These are phyloP conservation scores for Pseudonitzschia multiseries DNA, from an alignment of 108 stramenopile species.

Conservation along the genomic window DNA sequence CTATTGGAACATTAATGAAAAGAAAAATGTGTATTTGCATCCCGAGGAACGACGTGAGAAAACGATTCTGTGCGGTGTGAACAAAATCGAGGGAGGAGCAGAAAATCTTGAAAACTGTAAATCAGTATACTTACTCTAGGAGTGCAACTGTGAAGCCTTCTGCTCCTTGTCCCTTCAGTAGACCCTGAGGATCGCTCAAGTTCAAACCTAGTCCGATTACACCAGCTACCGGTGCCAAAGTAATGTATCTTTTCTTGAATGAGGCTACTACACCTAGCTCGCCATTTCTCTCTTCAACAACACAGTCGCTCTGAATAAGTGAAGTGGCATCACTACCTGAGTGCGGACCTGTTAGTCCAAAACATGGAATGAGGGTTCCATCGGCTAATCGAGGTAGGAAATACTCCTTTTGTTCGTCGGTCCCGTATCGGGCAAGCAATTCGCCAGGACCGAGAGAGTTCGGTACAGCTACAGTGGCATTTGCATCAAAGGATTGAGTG, in stretches of 20 bases:
- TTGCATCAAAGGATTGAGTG: slow-evolving; percentile 88
- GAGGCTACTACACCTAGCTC: slow-evolving; percentile 91
- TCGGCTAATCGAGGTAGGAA: slow-evolving; percentile 92
- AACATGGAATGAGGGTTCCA: slow-evolving; percentile 97
- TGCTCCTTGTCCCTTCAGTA: slow-evolving; percentile 87
- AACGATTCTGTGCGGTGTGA: background rate
- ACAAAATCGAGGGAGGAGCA: background rate
- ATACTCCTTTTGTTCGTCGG: slow-evolving; percentile 92
- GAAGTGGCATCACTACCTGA: slow-evolving; percentile 96
- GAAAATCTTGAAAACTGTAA: background rate
- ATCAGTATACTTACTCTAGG: slow-evolving; percentile 71
- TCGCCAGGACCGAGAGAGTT: slow-evolving; percentile 98
- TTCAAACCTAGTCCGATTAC: slow-evolving; percentile 95
- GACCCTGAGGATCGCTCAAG: slow-evolving; percentile 88
- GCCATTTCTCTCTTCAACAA: slow-evolving; percentile 86
- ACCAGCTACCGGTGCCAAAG: slow-evolving; percentile 96
- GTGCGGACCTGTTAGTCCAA: slow-evolving; percentile 96
- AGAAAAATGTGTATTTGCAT: background rate
- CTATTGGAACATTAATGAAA: slow-evolving; percentile 21
- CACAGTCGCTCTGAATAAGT: slow-evolving; percentile 89
- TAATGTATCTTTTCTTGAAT: slow-evolving; percentile 99
- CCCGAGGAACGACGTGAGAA: slow-evolving; percentile 3
- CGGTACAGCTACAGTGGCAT: slow-evolving; percentile 96
- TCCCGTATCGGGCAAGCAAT: slow-evolving; percentile 92
- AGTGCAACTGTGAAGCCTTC: slow-evolving; percentile 96